Conservation (phyloP, 2,329 filamentous ascomycete species). For the Aspergillus sp. region DNA sequence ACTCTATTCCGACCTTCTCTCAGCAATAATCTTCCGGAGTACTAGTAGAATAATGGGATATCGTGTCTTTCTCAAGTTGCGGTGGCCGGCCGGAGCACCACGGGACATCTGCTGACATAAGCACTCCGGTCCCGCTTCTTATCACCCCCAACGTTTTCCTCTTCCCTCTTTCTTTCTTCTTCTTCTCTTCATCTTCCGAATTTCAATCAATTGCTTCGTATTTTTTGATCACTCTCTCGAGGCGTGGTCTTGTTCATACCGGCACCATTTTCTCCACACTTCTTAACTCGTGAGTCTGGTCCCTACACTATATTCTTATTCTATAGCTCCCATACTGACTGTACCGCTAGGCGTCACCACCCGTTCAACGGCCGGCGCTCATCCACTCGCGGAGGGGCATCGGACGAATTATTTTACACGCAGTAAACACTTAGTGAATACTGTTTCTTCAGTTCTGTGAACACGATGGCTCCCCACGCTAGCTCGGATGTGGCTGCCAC, state of each 20-base stretch:
- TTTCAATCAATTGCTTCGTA: slow-evolving; percentile 27
- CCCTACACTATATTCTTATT: not conserved
- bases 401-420: slow-evolving; percentile 44
- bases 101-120: not conserved
- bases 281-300: slow-evolving; percentile 74
- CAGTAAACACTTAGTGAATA: slow-evolving; percentile 32
- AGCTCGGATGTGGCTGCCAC: slow-evolving; percentile 48
- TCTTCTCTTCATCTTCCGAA: slow-evolving; percentile 10
- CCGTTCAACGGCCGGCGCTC: slow-evolving; percentile 95
- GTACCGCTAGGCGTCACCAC: slow-evolving; percentile 65
- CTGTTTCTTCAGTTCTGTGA: slow-evolving; percentile 21
- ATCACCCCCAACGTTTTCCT: not conserved
- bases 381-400: slow-evolving; percentile 76
- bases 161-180: slow-evolving; percentile 1
- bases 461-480: slow-evolving; percentile 91
- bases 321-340: slow-evolving; percentile 6
- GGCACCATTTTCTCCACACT: slow-evolving; percentile 99
- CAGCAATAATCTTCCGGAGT: too few relatives aligned
- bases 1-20: too few relatives aligned
- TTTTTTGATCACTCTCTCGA: slow-evolving; percentile 14
- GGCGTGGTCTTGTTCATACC: slow-evolving; percentile 54
- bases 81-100: not conserved
- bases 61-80: too few relatives aligned
- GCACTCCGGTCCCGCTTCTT: not conserved
- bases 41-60: too few relatives aligned